phyloP scores from a whole-genome alignment of 2,329 filamentous ascomycete species.

The Phoma sp. region DNA sequence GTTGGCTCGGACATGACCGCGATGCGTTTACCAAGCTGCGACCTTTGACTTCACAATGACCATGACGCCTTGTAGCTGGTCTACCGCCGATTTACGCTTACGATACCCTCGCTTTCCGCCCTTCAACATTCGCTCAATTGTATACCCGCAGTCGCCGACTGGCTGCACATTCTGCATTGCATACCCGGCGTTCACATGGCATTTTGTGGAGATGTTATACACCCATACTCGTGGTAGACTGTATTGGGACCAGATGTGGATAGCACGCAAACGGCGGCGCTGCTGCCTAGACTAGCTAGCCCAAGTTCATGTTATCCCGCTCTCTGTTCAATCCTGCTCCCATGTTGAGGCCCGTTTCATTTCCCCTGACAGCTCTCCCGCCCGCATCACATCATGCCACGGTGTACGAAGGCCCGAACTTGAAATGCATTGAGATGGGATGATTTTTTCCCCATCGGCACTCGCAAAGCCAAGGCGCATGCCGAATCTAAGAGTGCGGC shows the following conservation, averaged over 20 bases:
- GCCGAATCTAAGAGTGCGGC: slow-evolving; percentile 8
- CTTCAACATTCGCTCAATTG: slow-evolving; percentile 21
- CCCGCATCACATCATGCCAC: background rate
- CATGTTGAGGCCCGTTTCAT: background rate
- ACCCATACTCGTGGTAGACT: slow-evolving; percentile 19
- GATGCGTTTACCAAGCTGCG: background rate
- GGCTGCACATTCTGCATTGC: slow-evolving; percentile 22
- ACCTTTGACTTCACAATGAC: slow-evolving; percentile 8
- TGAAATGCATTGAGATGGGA: background rate
- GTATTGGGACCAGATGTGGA: slow-evolving; percentile 31
- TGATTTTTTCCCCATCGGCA: slow-evolving; percentile 1
- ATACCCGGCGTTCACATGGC: slow-evolving; percentile 32
- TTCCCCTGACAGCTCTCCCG: slow-evolving; percentile 4
- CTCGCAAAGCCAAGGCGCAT: background rate
- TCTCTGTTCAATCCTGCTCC: slow-evolving; percentile 6
- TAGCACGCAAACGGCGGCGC: slow-evolving; percentile 28
- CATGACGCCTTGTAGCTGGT: slow-evolving; percentile 17
- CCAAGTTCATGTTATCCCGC: slow-evolving; percentile 14
- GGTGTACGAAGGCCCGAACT: background rate
- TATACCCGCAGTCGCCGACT: slow-evolving; percentile 19
- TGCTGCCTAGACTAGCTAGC: slow-evolving; percentile 35
- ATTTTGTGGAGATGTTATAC: slow-evolving; percentile 21
- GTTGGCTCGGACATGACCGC: background rate
- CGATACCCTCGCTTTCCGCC: slow-evolving; percentile 32
- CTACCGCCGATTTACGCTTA: slow-evolving; percentile 34